These are phyloP conservation scores for Hemerocallis citrina DNA, from an alignment of 106 monocot genomes.

Conservation along the genomic window DNA sequence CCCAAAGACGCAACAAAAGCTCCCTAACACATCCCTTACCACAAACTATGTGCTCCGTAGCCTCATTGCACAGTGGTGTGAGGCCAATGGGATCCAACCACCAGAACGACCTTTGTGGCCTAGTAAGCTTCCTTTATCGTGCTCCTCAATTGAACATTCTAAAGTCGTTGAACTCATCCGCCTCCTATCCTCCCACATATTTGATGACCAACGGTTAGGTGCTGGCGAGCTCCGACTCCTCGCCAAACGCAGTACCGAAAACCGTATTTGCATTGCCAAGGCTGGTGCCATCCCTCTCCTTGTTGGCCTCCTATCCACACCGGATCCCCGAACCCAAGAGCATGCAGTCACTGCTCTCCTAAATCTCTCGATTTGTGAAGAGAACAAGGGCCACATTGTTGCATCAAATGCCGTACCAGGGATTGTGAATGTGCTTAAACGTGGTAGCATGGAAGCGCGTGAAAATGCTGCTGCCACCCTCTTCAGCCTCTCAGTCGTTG, in stretches of 20 bases:
- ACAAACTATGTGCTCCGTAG: conserved; percentile 90
- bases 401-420: conserved; percentile 51
- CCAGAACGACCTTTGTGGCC: conserved; percentile 45
- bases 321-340: conserved; percentile 55
- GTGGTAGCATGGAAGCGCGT: conserved; percentile 73
- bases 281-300: conserved; percentile 83
- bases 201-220: conserved; percentile 41
- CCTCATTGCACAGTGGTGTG: conserved; percentile 90
- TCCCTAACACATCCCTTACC: conserved; percentile 46
- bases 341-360: conserved; percentile 78
- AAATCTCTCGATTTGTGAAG: conserved; percentile 77
- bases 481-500: conserved; percentile 73
- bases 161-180: conserved; percentile 51
- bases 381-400: conserved; percentile 60
- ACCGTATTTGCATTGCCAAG: conserved; percentile 72
- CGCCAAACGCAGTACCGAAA: conserved; percentile 60
- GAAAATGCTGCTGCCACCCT: conserved; percentile 82
- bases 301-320: conserved; percentile 32
- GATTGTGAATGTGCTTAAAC: conserved; percentile 59
- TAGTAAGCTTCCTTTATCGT: conserved; percentile 28
- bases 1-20: conserved; percentile 88
- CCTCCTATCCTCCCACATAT: conserved; percentile 25
- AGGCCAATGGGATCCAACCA: conserved; percentile 72
- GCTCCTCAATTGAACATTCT: conserved; percentile 33
- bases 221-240: conserved; percentile 68